A percentile compares a stretch with the other conserved stretches of the same genome.
Evolutionary conservation across 2,329 filamentous ascomycete genomes (phyloP).

Genomic region (Salinomyces thailandicus): DNA sequence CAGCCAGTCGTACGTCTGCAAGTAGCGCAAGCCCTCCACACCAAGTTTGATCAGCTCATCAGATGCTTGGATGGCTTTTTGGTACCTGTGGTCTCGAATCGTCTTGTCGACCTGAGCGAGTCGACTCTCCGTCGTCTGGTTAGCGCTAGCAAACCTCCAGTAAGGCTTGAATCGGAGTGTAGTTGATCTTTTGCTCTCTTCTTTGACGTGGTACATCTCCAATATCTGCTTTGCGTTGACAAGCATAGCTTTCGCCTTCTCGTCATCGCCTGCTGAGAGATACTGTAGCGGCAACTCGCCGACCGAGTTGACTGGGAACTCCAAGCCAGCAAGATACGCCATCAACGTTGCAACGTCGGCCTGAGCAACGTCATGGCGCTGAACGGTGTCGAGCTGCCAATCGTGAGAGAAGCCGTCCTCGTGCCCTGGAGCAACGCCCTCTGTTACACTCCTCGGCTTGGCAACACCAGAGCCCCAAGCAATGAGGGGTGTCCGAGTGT

Average conservation of each 20-base stretch:
- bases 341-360: conserved; percentile 92
- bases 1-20: conserved; percentile 98
- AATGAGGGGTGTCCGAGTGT: conserved; percentile 86
- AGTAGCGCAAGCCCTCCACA: conserved; percentile 75
- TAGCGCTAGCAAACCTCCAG: conserved; percentile 53
- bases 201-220: conserved; percentile 94
- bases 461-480: conserved; percentile 89
- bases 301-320: conserved; percentile 93
- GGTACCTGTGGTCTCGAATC: conserved; percentile 55
- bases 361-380: conserved; percentile 83
- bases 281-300: conserved; percentile 82
- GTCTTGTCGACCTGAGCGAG: conserved; percentile 56
- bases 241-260: conserved; percentile 75
- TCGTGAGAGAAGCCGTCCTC: conserved; percentile 79
- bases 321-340: conserved; percentile 78
- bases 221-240: conserved; percentile 79
- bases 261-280: conserved; percentile 57
- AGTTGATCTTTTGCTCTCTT: conserved; percentile 65
- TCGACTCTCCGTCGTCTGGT: conserved; percentile 55
- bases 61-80: conserved; percentile 70
- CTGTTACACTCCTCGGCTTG: conserved; percentile 50
- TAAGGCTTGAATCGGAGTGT: conserved; percentile 73
- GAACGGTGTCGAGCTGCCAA: conserved; percentile 71
- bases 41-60: conserved; percentile 65
- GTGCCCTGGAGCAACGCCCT: conserved; percentile 62